These are phyloP conservation scores for Apiospora sp. DNA, from an alignment of 2,329 filamentous ascomycete species.

Conservation along the genomic window DNA sequence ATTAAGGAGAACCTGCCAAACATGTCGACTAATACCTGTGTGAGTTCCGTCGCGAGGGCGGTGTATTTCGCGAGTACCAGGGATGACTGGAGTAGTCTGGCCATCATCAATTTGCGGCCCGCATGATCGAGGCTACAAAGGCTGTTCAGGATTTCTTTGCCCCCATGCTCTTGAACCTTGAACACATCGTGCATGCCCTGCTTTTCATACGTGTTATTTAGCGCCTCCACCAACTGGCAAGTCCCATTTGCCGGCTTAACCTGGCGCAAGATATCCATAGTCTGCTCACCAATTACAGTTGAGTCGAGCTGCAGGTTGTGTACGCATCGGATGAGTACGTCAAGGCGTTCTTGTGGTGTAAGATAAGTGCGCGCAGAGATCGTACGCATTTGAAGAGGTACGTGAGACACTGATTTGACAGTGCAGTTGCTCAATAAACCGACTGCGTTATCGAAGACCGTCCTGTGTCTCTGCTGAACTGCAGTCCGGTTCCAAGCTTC, in stretches of 20 bases:
- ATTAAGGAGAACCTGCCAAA: neutral
- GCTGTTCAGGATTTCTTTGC: neutral
- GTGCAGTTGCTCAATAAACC: neutral
- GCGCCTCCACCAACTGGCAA: neutral
- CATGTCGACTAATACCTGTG: neutral
- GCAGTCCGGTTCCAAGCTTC: too few species aligned
- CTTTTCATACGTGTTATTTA: neutral
- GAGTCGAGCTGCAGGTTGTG: neutral
- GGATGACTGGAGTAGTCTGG: neutral
- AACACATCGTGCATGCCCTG: neutral
- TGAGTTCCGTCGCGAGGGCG: neutral
- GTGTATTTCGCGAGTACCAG: neutral
- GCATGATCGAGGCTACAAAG: too few species aligned
- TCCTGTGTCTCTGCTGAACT: too few species aligned
- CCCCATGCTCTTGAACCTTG: neutral
- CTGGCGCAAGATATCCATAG: neutral
- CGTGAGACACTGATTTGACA: neutral
- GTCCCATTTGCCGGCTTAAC: neutral
- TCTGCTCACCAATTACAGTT: neutral
- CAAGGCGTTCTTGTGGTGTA: neutral
- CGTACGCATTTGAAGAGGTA: neutral
- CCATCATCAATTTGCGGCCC: neutral
- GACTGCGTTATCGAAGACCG: neutral
- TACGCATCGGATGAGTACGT: neutral
- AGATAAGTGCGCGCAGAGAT: accelerated